These are phyloP conservation scores for Coelastrella sp. DNA, from an alignment of 139 green algal genomes.

Conservation along the genomic window DNA sequence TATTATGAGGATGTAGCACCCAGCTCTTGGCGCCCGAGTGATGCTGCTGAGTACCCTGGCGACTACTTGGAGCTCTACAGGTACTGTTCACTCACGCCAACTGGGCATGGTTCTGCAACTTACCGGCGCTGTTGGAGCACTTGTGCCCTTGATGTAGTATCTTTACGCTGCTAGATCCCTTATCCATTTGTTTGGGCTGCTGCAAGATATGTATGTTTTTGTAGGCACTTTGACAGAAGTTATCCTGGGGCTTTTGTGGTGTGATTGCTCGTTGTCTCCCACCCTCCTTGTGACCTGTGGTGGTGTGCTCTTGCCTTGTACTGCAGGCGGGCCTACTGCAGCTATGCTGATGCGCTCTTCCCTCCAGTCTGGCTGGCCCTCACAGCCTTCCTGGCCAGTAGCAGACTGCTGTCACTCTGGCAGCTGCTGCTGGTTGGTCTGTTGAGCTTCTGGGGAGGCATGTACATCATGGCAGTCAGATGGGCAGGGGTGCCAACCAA, in stretches of 20 bases:
- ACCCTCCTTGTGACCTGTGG: too few relatives aligned
- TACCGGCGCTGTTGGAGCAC: too few relatives aligned
- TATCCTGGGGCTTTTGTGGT: too few relatives aligned
- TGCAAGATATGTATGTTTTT: too few relatives aligned
- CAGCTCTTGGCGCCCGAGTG: constrained; percentile 28
- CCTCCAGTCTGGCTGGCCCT: constrained; percentile 36
- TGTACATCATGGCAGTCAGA: constrained; percentile 22
- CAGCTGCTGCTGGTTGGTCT: constrained; percentile 5
- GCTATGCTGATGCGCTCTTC: constrained; percentile 37
- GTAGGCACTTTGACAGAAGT: too few relatives aligned
- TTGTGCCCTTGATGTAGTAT: too few relatives aligned
- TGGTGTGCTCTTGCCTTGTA: too few relatives aligned
- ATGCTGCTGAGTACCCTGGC: neutral
- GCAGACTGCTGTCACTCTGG: constrained; percentile 31
- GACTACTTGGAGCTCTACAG: constrained; percentile 44
- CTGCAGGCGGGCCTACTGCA: constrained; percentile 46
- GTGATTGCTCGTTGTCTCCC: too few relatives aligned
- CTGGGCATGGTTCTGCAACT: too few relatives aligned
- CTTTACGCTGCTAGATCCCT: too few relatives aligned
- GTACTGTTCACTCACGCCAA: neutral
- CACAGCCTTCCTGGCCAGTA: neutral
- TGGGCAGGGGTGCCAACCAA: neutral
- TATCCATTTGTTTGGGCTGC: too few relatives aligned
- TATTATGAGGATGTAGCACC: constrained; percentile 39
- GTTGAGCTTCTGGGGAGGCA: constrained; percentile 10